Base-by-base conservation (phyloP, 2,329 filamentous ascomycete species). In the Cercospora sojina region DNA sequence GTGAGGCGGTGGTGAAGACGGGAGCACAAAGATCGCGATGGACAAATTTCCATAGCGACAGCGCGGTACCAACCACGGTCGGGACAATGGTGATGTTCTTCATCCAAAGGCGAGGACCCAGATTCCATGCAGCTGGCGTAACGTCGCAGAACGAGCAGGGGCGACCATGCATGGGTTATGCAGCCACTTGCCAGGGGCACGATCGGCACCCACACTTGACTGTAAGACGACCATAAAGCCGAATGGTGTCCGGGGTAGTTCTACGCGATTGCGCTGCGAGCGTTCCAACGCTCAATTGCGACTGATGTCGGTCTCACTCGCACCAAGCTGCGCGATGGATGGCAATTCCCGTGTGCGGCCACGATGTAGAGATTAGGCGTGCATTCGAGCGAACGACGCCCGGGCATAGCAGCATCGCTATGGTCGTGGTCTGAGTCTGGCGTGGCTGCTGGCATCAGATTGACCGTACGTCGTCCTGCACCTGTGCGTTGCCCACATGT, bases 91-190 rank as follows among this genome's bases (percentile, higher is more conserved):
- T 58, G 61, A 60, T 64, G 59, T 59, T 25, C 43, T 64, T 31
- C 59, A 27, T 63, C 55, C 60, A 59, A 31, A 58, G 56, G 64
- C 43, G 43, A 25, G 23, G 59, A 35, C 55, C 64, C 53, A 56
- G 56, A 59, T 31, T 64, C 60, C 64, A 63, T 47, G 38, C 43
- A 57, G 60, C 64, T 67, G 64, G 64, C 61, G 60, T 62, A 62
- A 62, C 60, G 60, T 62, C 60, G 60, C 60, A 49, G 18, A 29
- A 25, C 31, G 29, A 38, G 47, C 60, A 56, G 47, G 60, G 60
- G 47, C 27, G 18, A 13, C 60, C 49, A 56, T 62, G 47, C 47
- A 23, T 35, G 47, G 23, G 13, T 27, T 38, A 29, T 62, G 59
- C 59, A 62, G 59, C 59, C 59, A 62, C 59, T 55, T 20, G 47